Percentiles rank a stretch among this genome's conserved stretches.
Evolutionary conservation across 1,139 yeast species (phyloP).

Genomic region (Sugiyamaella grinbergsii): DNA sequence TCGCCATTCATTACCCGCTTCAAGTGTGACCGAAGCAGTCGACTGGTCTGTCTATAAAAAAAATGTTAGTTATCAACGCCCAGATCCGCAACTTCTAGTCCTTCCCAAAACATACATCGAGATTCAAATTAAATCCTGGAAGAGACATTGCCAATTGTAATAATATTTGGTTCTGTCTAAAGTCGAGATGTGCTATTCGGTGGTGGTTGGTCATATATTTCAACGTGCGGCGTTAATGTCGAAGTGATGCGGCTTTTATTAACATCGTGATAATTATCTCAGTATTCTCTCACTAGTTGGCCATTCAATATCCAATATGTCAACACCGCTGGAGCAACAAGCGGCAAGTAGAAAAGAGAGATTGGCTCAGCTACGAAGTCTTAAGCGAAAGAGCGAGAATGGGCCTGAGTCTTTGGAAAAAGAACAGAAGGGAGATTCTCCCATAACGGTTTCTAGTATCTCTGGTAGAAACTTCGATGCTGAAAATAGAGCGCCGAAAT

Average conservation of each 20-base stretch:
- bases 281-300: no score
- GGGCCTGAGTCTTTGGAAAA: constrained; percentile 17
- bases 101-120: constrained; percentile 20
- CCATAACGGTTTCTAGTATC: neutral
- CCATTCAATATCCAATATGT: neutral
- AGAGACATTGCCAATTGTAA: constrained; percentile 21
- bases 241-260: constrained; percentile 2
- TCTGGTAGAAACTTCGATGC: constrained; percentile 43
- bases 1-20: constrained; percentile 68
- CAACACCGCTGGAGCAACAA: constrained; percentile 44
- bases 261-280: neutral
- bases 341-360: constrained; percentile 46
- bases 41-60: constrained; percentile 18
- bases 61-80: neutral
- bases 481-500: constrained; percentile 38
- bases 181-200: no score
- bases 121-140: constrained; percentile 25
- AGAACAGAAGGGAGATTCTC: constrained; percentile 7
- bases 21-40: constrained; percentile 30
- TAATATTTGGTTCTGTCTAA: neutral
- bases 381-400: constrained; percentile 36
- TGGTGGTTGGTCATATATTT: no score
- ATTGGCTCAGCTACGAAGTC: constrained; percentile 43
- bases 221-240: constrained; percentile 5
- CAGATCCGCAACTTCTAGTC: neutral